phyloP scores from a whole-genome alignment of 495 filamentous ascomycete species.

The Chlorociboria aeruginascens region DNA sequence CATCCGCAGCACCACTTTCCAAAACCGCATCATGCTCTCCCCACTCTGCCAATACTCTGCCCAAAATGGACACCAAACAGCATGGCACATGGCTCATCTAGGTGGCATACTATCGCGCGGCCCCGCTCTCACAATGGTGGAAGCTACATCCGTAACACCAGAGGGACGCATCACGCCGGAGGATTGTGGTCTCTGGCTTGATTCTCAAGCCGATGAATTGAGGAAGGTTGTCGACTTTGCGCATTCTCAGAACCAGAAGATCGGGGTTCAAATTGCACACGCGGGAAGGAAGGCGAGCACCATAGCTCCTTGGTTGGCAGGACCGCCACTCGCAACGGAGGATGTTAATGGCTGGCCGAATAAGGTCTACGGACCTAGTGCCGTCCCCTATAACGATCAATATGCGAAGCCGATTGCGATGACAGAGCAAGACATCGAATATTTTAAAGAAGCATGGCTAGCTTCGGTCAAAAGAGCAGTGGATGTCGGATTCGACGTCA shows the following conservation, averaged over 20 bases:
- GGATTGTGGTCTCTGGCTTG: constrained; percentile 61
- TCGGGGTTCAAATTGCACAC: constrained; percentile 66
- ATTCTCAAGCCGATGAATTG: constrained; percentile 54
- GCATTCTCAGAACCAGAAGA: constrained; percentile 55
- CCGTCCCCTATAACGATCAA: constrained; percentile 38
- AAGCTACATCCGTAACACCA: constrained; percentile 58
- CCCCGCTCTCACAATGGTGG: constrained; percentile 54
- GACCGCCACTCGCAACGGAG: constrained; percentile 35
- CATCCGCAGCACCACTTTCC: constrained; percentile 44
- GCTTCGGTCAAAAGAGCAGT: constrained; percentile 42
- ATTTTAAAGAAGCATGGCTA: constrained; percentile 43
- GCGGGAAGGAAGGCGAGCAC: constrained; percentile 65
- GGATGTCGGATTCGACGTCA: constrained; percentile 42
- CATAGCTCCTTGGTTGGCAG: constrained; percentile 52
- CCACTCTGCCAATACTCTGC: constrained; percentile 63
- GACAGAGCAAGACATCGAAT: constrained; percentile 42
- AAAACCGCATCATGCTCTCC: constrained; percentile 48
- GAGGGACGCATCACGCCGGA: constrained; percentile 71
- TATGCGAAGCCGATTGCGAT: constrained; percentile 33
- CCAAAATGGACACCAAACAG: constrained; percentile 24
- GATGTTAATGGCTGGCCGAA: constrained; percentile 48
- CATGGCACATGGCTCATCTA: constrained; percentile 46
- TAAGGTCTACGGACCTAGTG: constrained; percentile 41
- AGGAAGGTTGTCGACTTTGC: constrained; percentile 54
- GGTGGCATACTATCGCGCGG: constrained; percentile 47